Evolutionary conservation across 2,329 filamentous ascomycete species (phyloP).

Genomic region (Cadophora malorum): DNA sequence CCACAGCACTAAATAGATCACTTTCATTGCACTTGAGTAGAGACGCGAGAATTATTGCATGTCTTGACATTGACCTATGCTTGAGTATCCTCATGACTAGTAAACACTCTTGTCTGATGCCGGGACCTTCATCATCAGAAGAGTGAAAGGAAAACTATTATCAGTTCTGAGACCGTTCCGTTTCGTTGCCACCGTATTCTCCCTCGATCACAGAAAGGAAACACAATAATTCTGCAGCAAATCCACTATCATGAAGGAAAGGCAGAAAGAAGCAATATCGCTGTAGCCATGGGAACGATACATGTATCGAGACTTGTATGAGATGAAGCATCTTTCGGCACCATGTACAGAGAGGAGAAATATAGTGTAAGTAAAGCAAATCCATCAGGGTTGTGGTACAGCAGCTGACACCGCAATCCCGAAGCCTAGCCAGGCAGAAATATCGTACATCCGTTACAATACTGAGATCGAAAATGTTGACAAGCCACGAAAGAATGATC

Average conservation of each 20-base stretch:
- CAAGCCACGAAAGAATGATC: not conserved
- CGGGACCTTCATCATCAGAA: conserved; percentile 4
- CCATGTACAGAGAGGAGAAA: conserved; percentile 8
- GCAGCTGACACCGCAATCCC: not conserved
- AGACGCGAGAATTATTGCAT: not conserved
- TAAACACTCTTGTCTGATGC: not conserved
- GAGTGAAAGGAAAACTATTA: not conserved
- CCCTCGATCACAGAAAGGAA: not conserved
- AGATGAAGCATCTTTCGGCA: conserved; percentile 5
- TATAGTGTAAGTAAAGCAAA: conserved; percentile 3
- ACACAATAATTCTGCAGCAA: conserved; percentile 8
- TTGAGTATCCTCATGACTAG: not conserved
- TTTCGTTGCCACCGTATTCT: not conserved
- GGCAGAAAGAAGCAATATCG: conserved; percentile 14
- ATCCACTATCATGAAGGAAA: conserved; percentile 1
- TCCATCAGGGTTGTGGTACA: conserved; percentile 9
- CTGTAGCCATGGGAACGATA: conserved; percentile 15
- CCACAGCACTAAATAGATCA: not conserved
- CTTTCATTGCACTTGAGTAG: not conserved
- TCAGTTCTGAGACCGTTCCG: conserved; percentile 5
- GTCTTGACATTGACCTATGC: conserved; percentile 13
- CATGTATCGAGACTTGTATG: conserved; percentile 16
- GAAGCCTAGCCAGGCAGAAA: not conserved
- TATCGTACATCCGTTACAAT: conserved; percentile 8
- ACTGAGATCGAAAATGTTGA: not conserved